Base-by-base conservation (phyloP, 768 basidiomycete genomes). In the Leccinum longicurvipes region DNA sequence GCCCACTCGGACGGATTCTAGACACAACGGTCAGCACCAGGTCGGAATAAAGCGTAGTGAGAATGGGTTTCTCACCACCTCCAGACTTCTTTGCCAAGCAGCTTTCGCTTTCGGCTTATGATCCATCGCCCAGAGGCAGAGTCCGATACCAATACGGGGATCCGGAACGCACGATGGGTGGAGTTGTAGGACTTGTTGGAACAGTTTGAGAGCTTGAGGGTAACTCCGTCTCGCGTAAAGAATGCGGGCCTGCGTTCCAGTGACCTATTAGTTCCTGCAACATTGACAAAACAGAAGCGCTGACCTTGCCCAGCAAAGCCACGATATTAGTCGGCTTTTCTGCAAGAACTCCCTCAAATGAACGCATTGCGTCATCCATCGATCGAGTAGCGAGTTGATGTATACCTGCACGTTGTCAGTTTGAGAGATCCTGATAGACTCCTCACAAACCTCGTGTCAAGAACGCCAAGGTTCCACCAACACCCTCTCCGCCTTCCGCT, bases 141-240 rank as follows among this genome's bases (percentile, higher is more conserved):
- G 74, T 9, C 97, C 97, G 39, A 98, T 92, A 17, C 97, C 97
- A 55, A 98, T 89, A 7, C 97, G 84, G 31, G 97, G 96, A 70
- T 99, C 96, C 0, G 96, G 97, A 24, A 79, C 74, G 72, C 91
- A 93, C 17, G 79, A 73, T 0, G 96, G 94, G 53, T 84, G 85
- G 41, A 89, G 79, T 28, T 81, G 77, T 11, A 98, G 78, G 9
- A 95, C 87, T 47, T 85, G 84, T 68, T 98, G 96, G 69, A 96
- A 98, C 6, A 86, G 66, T 59, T 87, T 86, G 25, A 99, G 79
- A 3, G 97, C 87, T 46, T 87, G 85, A 24, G 84, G 79, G 63
- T 84, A 91, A 61, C 87, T 82, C 44, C 91, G 80, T 51, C 85
- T 79, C 9, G 89, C 83, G 67, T 94, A 95, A 12, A 91, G 76